A percentile compares a stretch with the other conserved stretches of the same genome.
These are phyloP conservation scores for Amanita thiersii DNA, from an alignment of 768 basidiomycete genomes.

Conservation along the genomic window DNA sequence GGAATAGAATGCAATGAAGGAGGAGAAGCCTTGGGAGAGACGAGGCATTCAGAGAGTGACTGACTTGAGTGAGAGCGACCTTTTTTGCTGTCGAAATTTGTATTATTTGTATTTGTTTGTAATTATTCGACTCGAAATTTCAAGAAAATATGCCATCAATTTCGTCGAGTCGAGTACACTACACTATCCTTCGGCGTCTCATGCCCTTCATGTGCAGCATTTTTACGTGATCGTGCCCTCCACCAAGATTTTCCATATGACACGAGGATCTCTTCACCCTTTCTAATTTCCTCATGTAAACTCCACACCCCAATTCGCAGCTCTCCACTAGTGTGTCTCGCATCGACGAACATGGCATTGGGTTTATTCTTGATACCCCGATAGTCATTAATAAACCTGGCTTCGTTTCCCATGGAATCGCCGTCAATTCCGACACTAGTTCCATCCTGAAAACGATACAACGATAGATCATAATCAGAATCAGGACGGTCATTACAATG, in stretches of 20 bases:
- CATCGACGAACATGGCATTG: constrained; percentile 65
- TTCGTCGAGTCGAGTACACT: no score
- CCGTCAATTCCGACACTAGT: constrained; percentile 76
- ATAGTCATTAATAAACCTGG: constrained; percentile 87
- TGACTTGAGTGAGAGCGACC: background rate
- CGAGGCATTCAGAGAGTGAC: constrained; percentile 21
- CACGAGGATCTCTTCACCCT: constrained; percentile 80
- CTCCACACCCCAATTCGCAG: constrained; percentile 76
- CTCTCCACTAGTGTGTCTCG: constrained; percentile 45
- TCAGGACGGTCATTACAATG: constrained; percentile 67
- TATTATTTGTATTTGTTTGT: constrained; percentile 19
- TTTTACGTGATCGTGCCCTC: constrained; percentile 32
- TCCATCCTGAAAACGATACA: constrained; percentile 52
- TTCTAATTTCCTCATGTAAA: constrained; percentile 47
- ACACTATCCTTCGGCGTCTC: no score
- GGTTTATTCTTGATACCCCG: constrained; percentile 64
- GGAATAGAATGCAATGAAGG: constrained; percentile 51
- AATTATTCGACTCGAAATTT: no score
- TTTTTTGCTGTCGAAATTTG: constrained; percentile 28
- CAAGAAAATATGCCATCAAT: no score
- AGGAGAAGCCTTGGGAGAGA: constrained; percentile 41
- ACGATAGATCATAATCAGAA: constrained; percentile 85
- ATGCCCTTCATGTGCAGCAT: constrained; percentile 6
- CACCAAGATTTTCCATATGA: constrained; percentile 89
- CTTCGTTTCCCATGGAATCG: constrained; percentile 70